phyloP scores from a whole-genome alignment of 129 eudicot genomes.

The Daucus carota region DH1_v3.0 NC_030383.2:9241001-9241500 shows the following conservation, averaged over 20 bases:
- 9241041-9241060: background rate
- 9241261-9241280: background rate
- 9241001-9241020: too few relatives aligned
- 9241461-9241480: slow-evolving; percentile 41
- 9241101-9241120: background rate
- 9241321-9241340: background rate
- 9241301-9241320: background rate
- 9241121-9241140: background rate
- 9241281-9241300: background rate
- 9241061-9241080: background rate
- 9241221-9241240: background rate
- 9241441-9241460: slow-evolving; percentile 45
- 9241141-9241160: background rate
- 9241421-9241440: slow-evolving; percentile 47
- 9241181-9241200: background rate
- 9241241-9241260: background rate
- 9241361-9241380: background rate
- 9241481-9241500: slow-evolving; percentile 31
- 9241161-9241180: background rate
- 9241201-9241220: background rate
- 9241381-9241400: slow-evolving; percentile 11
- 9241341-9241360: background rate
- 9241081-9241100: background rate
- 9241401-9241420: slow-evolving; percentile 69
- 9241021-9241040: background rate